Percentiles rank a stretch among this genome's conserved stretches.
These are phyloP conservation scores for Penicillium coffeae DNA, from an alignment of 495 filamentous ascomycete genomes.

Conservation along the genomic window DNA sequence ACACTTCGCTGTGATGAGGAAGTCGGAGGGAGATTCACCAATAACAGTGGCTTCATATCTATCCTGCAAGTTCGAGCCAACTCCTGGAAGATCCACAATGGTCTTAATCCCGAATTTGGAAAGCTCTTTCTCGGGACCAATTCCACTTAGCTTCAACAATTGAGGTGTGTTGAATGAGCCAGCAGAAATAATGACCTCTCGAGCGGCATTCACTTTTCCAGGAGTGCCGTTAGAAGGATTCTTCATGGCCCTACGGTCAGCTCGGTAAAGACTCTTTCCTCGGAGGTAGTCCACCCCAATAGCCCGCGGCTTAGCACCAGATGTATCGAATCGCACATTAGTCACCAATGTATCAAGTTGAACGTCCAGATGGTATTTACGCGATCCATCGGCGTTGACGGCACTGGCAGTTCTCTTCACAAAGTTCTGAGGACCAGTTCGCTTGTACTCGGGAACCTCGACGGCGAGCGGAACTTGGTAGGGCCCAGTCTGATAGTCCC, in stretches of 20 bases:
- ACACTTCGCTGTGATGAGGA: conserved; percentile 45
- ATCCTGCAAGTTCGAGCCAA: conserved; percentile 65
- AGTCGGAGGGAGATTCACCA: conserved; percentile 43
- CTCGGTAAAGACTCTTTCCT: conserved; percentile 56
- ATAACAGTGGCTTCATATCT: conserved; percentile 54
- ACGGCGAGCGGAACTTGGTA: conserved; percentile 52
- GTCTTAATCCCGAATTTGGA: conserved; percentile 44
- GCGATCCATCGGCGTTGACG: conserved; percentile 46
- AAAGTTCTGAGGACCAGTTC: conserved; percentile 51
- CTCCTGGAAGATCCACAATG: conserved; percentile 54
- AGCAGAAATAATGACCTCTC: conserved; percentile 61
- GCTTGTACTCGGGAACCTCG: conserved; percentile 36
- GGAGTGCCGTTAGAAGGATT: conserved; percentile 29
- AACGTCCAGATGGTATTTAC: conserved; percentile 57
- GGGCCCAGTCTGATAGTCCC: conserved; percentile 37
- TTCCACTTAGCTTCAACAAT: conserved; percentile 61
- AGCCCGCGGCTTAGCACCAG: conserved; percentile 45
- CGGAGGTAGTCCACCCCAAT: conserved; percentile 61
- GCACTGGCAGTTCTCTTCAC: conserved; percentile 48
- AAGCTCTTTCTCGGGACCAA: conserved; percentile 54
- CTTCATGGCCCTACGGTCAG: conserved; percentile 41
- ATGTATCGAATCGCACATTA: conserved; percentile 51
- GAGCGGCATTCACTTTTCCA: conserved; percentile 44
- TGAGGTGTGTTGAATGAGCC: conserved; percentile 63
- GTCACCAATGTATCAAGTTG: conserved; percentile 58